Evolutionary conservation across 257 asterid genomes (phyloP).

Genomic region (Phtheirospermum japonicum): DNA sequence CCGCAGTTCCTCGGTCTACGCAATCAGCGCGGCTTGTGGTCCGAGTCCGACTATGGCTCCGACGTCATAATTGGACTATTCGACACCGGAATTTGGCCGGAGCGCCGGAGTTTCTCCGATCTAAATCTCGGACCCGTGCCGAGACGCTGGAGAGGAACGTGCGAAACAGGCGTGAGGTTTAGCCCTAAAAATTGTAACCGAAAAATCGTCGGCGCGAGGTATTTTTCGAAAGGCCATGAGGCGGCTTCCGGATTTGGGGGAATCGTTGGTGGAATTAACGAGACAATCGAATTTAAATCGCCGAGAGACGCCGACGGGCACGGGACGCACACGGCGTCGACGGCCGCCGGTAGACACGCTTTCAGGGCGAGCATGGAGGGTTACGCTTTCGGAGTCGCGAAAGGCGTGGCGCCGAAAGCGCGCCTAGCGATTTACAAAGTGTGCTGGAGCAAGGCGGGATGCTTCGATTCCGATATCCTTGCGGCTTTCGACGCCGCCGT

Average conservation of each 20-base stretch:
- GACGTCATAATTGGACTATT: slow-evolving; percentile 80
- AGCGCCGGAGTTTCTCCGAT: slow-evolving; percentile 86
- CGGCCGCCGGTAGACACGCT: slow-evolving; percentile 92
- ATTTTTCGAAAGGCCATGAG: slow-evolving; percentile 78
- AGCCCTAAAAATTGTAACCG: slow-evolving; percentile 52
- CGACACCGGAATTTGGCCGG: slow-evolving; percentile 98
- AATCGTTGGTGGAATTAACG: slow-evolving; percentile 66
- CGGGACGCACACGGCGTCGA: slow-evolving; percentile 96
- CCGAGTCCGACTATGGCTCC: slow-evolving; percentile 88
- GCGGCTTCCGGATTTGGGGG: slow-evolving; percentile 74
- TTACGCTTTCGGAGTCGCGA: slow-evolving; percentile 88
- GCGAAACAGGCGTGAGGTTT: slow-evolving; percentile 60
- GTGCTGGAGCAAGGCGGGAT: slow-evolving; percentile 90
- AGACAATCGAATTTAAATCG: slow-evolving; percentile 74
- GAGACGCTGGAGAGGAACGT: slow-evolving; percentile 69
- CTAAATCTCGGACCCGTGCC: slow-evolving; percentile 87
- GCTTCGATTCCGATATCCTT: slow-evolving; percentile 90
- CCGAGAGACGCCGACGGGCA: slow-evolving; percentile 98
- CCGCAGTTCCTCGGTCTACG: slow-evolving; percentile 94
- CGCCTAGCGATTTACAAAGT: slow-evolving; percentile 88
- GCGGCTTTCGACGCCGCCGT: slow-evolving; percentile 97
- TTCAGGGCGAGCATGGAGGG: slow-evolving; percentile 87
- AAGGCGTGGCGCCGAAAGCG: slow-evolving; percentile 97
- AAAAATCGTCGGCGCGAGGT: slow-evolving; percentile 86
- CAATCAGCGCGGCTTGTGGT: slow-evolving; percentile 90